Evolutionary conservation across 352 stramenopile genomes (phyloP), one percentile per base, ranked within the genome.

Genomic region (Globisporangium apiculatum): DNA sequence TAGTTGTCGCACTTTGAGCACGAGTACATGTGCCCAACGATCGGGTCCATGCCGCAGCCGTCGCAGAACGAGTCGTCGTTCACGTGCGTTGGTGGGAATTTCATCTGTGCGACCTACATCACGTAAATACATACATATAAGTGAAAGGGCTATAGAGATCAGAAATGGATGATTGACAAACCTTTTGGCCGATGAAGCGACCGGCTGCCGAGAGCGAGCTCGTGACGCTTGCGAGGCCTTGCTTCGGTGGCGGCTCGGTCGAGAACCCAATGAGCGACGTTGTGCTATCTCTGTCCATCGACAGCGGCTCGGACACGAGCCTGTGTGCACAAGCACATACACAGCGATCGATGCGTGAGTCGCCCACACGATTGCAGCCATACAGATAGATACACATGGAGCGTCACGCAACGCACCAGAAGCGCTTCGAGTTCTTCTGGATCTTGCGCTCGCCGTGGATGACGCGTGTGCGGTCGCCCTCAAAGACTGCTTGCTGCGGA

Each of bases 41-140:
- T 89, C 15, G 86, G 86, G 61, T 94, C 83, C 86, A 95, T 91
- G 58, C 86, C 86, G 55, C 86, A 95, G 57, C 86, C 86, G 58
- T 95, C 86, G 64, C 86, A 95, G 75, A 95, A 95, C 62, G 86
- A 94, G 64, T 95, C 82, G 12, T 91, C 79, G 67, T 95, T 91
- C 48, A 95, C 75, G 53, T 93, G 76, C 7, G 69, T 71, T 12
- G 79, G 62, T 48, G 82, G 72, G 48, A 87, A 76, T 67, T 93
- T 93, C 70, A 91, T 78, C 60, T 82, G 70, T 48, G 83, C 78
- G 31, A 95, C 71, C 73, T 83, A 47, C 7, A 45, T 35, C 11
- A 35, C 48, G 40, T 40, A 6, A 42, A 5, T n/a, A n/a, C 24
- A n/a, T 15, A 40, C 7, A 61, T 7, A 48, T n/a, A 48, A 48